Conservation (phyloP, 2,329 filamentous ascomycete species). For the Curvularia sp. region DNA sequence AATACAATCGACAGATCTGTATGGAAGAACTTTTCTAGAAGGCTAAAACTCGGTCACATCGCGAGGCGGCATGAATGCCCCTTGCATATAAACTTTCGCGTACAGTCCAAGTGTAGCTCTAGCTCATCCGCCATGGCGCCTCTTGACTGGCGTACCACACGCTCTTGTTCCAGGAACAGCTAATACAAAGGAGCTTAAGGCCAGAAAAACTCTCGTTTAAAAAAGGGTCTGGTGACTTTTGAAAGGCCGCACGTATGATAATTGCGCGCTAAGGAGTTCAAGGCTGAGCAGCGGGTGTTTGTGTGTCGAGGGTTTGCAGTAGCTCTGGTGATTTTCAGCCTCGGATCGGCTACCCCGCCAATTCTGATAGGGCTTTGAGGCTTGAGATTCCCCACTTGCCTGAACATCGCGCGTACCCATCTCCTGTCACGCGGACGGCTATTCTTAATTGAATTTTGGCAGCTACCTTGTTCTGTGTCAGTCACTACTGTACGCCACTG, state of each 20-base stretch:
- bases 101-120: background rate
- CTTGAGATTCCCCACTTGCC: conserved; percentile 6
- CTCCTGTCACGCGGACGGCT: background rate
- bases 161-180: background rate
- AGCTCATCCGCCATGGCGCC: background rate
- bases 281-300: background rate
- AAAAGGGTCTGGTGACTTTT: background rate
- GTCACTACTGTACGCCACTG: background rate
- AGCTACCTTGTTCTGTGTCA: background rate
- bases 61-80: background rate
- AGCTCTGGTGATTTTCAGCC: background rate
- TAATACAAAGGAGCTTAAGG: background rate
- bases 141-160: background rate
- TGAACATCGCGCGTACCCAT: conserved; percentile 6
- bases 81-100: background rate
- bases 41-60: background rate
- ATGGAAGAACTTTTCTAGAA: background rate
- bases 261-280: background rate
- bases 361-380: conserved; percentile 15
- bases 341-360: conserved; percentile 13
- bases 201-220: background rate
- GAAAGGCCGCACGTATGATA: background rate
- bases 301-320: background rate
- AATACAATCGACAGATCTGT: background rate
- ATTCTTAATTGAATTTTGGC: background rate